A percentile compares a stretch with the other conserved stretches of the same genome.
phyloP scores from a whole-genome alignment of 441 rosid species.

The Populus tomentosa region DNA sequence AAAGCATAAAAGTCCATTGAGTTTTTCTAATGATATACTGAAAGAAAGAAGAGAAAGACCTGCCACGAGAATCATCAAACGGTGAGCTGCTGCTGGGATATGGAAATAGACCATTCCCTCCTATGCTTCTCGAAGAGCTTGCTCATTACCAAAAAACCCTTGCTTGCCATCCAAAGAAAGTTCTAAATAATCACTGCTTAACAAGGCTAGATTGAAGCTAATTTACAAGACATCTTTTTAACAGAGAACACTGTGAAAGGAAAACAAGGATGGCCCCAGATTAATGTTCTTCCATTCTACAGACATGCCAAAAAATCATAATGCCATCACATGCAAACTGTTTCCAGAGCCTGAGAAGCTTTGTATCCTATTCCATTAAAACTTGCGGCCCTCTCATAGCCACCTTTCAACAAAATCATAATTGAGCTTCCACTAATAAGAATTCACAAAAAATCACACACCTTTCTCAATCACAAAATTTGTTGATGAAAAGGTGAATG shows the following conservation, averaged over 20 bases:
- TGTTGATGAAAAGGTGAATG: background rate
- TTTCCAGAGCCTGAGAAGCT: background rate
- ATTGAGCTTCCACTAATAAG: background rate
- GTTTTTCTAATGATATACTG: background rate
- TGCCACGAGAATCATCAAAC: background rate
- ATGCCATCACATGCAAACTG: background rate
- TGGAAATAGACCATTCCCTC: background rate
- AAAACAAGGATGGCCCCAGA: too few species aligned
- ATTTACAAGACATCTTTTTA: too few species aligned
- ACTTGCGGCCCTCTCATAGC: background rate
- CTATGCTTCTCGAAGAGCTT: too few species aligned
- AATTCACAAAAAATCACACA: background rate
- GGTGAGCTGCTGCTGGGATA: background rate
- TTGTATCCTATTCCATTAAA: background rate
- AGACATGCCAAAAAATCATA: background rate
- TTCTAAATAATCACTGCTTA: too few species aligned
- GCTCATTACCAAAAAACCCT: too few species aligned
- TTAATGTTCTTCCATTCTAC: too few species aligned
- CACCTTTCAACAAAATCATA: background rate
- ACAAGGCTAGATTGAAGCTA: too few species aligned
- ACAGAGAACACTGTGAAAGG: too few species aligned
- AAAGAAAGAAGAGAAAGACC: background rate
- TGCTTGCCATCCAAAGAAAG: too few species aligned
- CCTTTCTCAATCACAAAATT: background rate
- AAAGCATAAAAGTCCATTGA: background rate